These are phyloP conservation scores for Lavandula angustifolia DNA, from an alignment of 257 asterid genomes.

Conservation along the genomic window DNA sequence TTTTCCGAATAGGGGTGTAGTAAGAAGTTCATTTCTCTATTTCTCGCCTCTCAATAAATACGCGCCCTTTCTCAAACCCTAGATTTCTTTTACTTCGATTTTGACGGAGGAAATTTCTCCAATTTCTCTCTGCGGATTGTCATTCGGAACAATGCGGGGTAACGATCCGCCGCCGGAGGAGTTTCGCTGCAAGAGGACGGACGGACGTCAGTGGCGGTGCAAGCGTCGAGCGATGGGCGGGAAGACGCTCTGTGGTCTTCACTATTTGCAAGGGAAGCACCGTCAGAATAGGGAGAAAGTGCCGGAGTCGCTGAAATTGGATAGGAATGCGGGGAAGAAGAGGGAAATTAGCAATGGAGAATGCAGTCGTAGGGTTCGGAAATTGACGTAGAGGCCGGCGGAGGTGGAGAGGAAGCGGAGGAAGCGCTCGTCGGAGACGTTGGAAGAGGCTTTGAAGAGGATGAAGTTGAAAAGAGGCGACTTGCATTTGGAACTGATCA, in stretches of 20 bases:
- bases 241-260: constrained; percentile 84
- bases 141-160: constrained; percentile 40
- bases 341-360: constrained; percentile 36
- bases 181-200: constrained; percentile 90
- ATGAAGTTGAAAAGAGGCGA: constrained; percentile 86
- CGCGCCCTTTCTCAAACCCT: constrained; percentile 47
- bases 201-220: constrained; percentile 99
- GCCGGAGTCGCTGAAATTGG: constrained; percentile 84
- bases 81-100: constrained; percentile 13
- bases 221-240: constrained; percentile 75
- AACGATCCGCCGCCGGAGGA: constrained; percentile 77
- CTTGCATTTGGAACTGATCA: constrained; percentile 80
- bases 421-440: constrained; percentile 62
- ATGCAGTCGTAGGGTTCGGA: constrained; percentile 44
- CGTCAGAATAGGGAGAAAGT: constrained; percentile 81
- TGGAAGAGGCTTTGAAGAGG: constrained; percentile 83
- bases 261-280: constrained; percentile 79
- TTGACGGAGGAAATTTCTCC: not conserved
- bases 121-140: not conserved
- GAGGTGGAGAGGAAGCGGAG: constrained; percentile 45
- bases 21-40: constrained; percentile 18
- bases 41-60: constrained; percentile 34
- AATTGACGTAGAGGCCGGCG: constrained; percentile 32
- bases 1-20: too few species aligned
- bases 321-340: constrained; percentile 56